A percentile compares a stretch with the other conserved stretches of the same genome.
These are phyloP conservation scores for Lunularia cruciata DNA, from an alignment of 225 moss, liverwort and hornwort genomes.

Conservation along the genomic window DNA sequence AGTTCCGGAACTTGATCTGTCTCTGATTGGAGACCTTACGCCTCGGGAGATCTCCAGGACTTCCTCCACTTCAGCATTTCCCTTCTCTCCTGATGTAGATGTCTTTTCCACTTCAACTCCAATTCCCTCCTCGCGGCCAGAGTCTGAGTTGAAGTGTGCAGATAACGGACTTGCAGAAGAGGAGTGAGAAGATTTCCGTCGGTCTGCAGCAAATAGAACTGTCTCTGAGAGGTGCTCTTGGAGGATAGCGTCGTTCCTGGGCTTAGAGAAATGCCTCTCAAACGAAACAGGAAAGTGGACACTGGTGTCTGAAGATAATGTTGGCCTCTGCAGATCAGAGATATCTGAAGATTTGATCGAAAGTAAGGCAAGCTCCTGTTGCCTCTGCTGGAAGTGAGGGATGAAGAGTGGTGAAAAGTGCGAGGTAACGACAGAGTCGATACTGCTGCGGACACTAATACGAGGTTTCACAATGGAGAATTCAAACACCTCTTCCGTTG, in stretches of 20 bases:
- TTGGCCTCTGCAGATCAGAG: conserved; percentile 22
- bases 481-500: conserved; percentile 14
- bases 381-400: conserved; percentile 32
- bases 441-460: background rate
- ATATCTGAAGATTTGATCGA: no score
- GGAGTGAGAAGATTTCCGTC: background rate
- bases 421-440: conserved; percentile 16
- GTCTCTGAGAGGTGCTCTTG: background rate
- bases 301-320: background rate
- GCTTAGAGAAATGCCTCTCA: conserved; percentile 56
- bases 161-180: conserved; percentile 23
- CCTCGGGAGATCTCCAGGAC: background rate
- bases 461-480: conserved; percentile 32
- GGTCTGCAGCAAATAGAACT: background rate
- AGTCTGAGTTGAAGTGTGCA: background rate
- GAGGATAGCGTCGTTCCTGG: conserved; percentile 14
- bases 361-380: conserved; percentile 32
- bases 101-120: background rate
- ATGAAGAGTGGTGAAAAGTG: conserved; percentile 61
- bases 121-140: background rate
- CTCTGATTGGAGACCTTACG: background rate
- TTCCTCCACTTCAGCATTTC: background rate
- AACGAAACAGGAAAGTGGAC: conserved; percentile 56
- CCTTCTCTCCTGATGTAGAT: background rate
- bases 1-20: background rate